Conservation (phyloP, 306 rosid species). For the Erythrophleum fordii region DNA sequence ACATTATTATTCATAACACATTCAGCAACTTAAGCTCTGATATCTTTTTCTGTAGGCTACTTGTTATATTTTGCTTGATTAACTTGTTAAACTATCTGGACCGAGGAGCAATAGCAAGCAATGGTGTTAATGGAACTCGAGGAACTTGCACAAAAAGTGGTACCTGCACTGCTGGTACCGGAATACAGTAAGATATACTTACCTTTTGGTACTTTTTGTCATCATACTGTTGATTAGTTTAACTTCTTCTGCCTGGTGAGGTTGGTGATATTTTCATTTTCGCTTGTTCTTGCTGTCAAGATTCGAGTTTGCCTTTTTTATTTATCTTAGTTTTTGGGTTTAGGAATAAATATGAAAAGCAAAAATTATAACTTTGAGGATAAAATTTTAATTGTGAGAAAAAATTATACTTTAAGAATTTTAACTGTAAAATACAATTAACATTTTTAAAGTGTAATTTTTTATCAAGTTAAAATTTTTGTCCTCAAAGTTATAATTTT, state of each 20-base stretch:
- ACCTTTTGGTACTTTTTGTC: not conserved
- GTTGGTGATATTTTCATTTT: not conserved
- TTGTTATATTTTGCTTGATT: conserved; percentile 71
- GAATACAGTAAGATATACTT: conserved; percentile 81
- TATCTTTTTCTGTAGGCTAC: conserved; percentile 62
- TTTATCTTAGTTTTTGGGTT: too few relatives aligned
- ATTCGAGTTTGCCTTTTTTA: too few relatives aligned
- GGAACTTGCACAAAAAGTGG: conserved; percentile 66
- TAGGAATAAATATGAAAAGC: too few relatives aligned
- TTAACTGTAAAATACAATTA: too few relatives aligned
- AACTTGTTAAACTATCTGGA: conserved; percentile 87
- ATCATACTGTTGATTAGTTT: not conserved
- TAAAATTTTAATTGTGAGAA: too few relatives aligned
- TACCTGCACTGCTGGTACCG: conserved; percentile 70
- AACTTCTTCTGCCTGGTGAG: not conserved
- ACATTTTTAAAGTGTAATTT: too few relatives aligned
- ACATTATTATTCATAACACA: not conserved
- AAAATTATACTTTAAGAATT: too few relatives aligned
- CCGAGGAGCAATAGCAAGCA: conserved; percentile 94
- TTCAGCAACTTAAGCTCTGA: conserved; percentile 16
- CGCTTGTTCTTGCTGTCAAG: not conserved
- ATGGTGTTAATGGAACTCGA: conserved; percentile 84
- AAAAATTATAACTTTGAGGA: too few relatives aligned
- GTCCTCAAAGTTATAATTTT: too few relatives aligned
- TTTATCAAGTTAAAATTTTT: too few relatives aligned